Base-by-base conservation (phyloP, 2,329 filamentous ascomycete genomes). In the Tolypocladium amazonense region DNA sequence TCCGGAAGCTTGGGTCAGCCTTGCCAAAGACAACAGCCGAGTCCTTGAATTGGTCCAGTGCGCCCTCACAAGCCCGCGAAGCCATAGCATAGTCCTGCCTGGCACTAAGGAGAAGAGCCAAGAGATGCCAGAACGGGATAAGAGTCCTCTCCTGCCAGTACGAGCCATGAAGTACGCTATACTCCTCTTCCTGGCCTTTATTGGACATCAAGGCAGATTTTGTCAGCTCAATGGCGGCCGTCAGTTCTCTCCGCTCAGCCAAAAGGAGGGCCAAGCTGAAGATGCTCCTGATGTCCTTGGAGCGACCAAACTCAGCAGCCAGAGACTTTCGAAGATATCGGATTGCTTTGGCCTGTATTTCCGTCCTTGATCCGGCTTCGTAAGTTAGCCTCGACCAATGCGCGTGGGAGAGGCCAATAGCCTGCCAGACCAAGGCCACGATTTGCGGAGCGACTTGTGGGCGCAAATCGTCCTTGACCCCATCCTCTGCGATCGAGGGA, bases 71-170 rank as follows among this genome's bases (percentile, higher is more conserved):
- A 38, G 92, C 88, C 67, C 88, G 87, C 35, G 85, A 82, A 2
- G 94, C 92, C 71, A 89, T 88, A 56, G 84, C 77, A 67, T 89
- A 96, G 63, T 97, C 92, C 65, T 96, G 89, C 64, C 89, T 86
- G 1, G 92, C 90, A 65, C 90, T 96, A 37, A 97, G 76, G 27
- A 97, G 79, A 30, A 99, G 79, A 0, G 91, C 88, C 55, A 99
- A 80, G 20, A 99, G 80, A 76, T 99, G 94, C 92, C 94, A 97
- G 30, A 97, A 75, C 2, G 92, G 88, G 30, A 97, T 86, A 39
- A 87, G 74, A 8, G 82, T 80, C 55, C 84, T 79, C 69, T 91
- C 86, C 59, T 84, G 80, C 81, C 81, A 85, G 64, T 80, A 83
- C 1, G 77, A 76, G 0, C 80, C 79, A 56, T 77, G 74, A 47